Evolutionary conservation across 179 eudicot genomes (phyloP).

Genomic region (Drosera spatulata): DNA sequence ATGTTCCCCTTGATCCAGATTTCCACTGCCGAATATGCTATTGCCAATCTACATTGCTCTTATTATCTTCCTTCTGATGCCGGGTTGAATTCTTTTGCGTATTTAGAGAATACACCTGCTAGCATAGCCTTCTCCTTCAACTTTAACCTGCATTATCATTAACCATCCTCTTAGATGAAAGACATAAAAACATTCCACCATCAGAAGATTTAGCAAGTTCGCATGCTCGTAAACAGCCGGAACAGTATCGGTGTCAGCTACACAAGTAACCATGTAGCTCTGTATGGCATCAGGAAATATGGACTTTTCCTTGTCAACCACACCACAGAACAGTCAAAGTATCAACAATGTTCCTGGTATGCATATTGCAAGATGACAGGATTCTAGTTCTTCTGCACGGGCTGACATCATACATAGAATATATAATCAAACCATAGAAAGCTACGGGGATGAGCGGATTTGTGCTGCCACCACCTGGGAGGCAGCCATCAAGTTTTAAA

Average conservation of each 20-base stretch:
- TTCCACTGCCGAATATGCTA: no score
- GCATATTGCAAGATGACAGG: no score
- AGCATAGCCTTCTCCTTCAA: constrained; percentile 61
- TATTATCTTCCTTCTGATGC: constrained; percentile 18
- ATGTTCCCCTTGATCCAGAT: no score
- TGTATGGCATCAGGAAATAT: no score
- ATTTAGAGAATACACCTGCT: constrained; percentile 55
- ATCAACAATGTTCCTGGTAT: no score
- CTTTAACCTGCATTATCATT: constrained; percentile 50
- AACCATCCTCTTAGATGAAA: constrained; percentile 3
- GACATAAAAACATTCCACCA: background rate
- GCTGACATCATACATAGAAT: no score
- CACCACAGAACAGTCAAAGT: no score
- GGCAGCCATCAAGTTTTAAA: background rate
- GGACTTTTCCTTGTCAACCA: no score
- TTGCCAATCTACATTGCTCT: background rate
- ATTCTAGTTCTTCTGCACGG: no score
- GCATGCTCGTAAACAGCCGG: background rate
- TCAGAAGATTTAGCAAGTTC: background rate
- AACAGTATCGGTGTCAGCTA: background rate
- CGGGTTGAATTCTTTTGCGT: constrained; percentile 30
- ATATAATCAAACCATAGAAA: background rate
- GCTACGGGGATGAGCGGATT: background rate
- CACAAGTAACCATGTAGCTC: background rate
- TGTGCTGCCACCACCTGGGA: background rate